These are phyloP conservation scores for Tulasnella sp. DNA, from an alignment of 768 basidiomycete species.

Conservation along the genomic window DNA sequence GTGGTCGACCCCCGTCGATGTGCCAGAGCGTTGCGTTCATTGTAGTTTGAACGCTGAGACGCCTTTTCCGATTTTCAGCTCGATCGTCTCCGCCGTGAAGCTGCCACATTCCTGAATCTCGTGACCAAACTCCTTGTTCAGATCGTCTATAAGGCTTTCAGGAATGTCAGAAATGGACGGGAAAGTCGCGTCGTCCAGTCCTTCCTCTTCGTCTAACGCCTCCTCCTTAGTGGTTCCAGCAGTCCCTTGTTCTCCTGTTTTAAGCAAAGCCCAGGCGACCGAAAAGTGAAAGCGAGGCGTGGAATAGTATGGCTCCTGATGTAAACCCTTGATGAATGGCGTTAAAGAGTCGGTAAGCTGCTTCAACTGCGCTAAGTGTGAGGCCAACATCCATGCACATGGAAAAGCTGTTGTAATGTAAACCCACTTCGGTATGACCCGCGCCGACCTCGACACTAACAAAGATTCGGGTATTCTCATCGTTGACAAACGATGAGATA, in stretches of 20 bases:
- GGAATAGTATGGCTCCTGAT: conserved; percentile 72
- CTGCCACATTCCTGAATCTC: conserved; percentile 40
- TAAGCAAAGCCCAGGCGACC: conserved; percentile 76
- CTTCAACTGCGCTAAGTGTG: conserved; percentile 43
- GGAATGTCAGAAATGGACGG: conserved; percentile 49
- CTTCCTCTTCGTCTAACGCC: conserved; percentile 1
- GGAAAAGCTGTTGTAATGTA: background rate
- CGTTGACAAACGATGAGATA: conserved; percentile 65
- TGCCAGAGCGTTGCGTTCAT: background rate
- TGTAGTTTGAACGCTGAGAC: conserved; percentile 41
- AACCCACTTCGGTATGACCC: conserved; percentile 63
- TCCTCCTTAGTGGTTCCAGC: background rate
- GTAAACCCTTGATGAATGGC: conserved; percentile 50
- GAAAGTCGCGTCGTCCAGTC: conserved; percentile 30
- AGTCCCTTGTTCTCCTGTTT: conserved; percentile 23
- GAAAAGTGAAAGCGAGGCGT: conserved; percentile 83
- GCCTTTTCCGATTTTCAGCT: conserved; percentile 65
- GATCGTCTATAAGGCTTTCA: conserved; percentile 36
- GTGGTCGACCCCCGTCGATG: background rate
- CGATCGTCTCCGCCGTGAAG: conserved; percentile 49
- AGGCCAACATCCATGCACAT: background rate
- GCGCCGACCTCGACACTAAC: conserved; percentile 75
- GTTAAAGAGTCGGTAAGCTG: conserved; percentile 48
- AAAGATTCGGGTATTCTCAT: conserved; percentile 74
- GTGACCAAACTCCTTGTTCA: conserved; percentile 45